Conservation (phyloP, 768 basidiomycete species). For the Tylopilus sp. region DNA sequence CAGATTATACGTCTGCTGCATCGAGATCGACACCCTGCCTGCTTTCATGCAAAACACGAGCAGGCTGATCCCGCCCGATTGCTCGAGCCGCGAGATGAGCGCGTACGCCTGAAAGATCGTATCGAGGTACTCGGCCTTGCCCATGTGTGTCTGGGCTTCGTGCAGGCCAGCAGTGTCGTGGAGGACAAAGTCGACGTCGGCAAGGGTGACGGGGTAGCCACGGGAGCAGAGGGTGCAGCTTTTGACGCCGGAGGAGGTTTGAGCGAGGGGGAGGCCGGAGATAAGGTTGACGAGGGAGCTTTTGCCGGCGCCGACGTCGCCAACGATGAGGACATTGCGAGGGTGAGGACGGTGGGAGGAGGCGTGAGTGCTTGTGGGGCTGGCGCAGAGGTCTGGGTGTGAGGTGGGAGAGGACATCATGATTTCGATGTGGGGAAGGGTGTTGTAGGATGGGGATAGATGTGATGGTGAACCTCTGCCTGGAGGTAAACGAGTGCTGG, state of each 20-base stretch:
- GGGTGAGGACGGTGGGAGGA: no score
- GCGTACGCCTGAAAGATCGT: constrained; percentile 28
- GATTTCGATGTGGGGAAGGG: no score
- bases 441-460: background rate
- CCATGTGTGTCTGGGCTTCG: constrained; percentile 26
- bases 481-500: background rate
- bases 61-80: constrained; percentile 25
- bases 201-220: constrained; percentile 20
- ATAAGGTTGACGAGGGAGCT: constrained; percentile 43
- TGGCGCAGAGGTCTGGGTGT: constrained; percentile 12
- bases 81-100: constrained; percentile 33
- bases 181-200: constrained; percentile 16
- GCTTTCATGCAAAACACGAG: constrained; percentile 31
- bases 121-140: constrained; percentile 20
- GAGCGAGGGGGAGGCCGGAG: constrained; percentile 22
- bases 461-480: background rate
- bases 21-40: constrained; percentile 23
- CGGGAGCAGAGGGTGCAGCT: constrained; percentile 36
- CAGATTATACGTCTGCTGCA: constrained; percentile 29
- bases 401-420: constrained; percentile 11
- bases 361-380: constrained; percentile 6
- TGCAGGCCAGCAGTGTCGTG: constrained; percentile 29
- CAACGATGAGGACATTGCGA: constrained; percentile 27
- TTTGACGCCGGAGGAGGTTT: constrained; percentile 26
- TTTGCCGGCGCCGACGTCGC: constrained; percentile 33